These are phyloP conservation scores for Clarkia xantiana DNA, from an alignment of 345 rosid genomes.

Conservation along the genomic window DNA sequence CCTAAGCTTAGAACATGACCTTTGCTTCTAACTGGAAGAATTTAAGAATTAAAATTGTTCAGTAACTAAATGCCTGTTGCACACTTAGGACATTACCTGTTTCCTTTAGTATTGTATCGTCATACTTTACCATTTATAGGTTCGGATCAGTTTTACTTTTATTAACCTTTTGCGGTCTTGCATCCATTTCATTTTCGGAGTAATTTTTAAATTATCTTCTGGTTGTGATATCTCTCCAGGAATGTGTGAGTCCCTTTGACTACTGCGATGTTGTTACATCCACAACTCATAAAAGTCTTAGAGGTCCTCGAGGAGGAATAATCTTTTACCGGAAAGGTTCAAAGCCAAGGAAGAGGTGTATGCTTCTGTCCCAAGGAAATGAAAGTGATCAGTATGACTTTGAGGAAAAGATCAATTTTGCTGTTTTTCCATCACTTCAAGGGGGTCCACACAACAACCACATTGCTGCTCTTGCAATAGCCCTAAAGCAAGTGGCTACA, in stretches of 20 bases:
- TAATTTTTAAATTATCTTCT: too few species aligned
- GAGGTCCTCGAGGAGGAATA: constrained; percentile 91
- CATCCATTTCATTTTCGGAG: too few species aligned
- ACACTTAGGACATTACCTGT: too few species aligned
- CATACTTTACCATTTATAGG: too few species aligned
- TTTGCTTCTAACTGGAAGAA: too few species aligned
- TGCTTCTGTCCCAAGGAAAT: constrained; percentile 38
- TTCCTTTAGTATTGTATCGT: too few species aligned
- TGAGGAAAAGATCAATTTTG: constrained; percentile 80
- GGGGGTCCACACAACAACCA: constrained; percentile 97
- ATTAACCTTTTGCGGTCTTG: too few species aligned
- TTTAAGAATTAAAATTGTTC: too few species aligned
- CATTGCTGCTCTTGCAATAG: constrained; percentile 69
- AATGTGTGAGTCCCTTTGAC: constrained; percentile 58
- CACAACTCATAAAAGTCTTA: constrained; percentile 83
- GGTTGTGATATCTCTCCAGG: constrained; percentile 21
- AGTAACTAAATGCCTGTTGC: too few species aligned
- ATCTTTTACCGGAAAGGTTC: constrained; percentile 68
- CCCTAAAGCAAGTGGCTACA: constrained; percentile 56
- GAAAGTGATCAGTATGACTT: constrained; percentile 50
- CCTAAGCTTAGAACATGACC: too few species aligned
- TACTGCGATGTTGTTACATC: constrained; percentile 90
- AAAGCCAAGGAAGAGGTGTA: constrained; percentile 49
- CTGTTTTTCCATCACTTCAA: constrained; percentile 80
- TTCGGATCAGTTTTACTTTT: too few species aligned